phyloP scores from a whole-genome alignment of 805 yeast species.

The Teunomyces tritomae region DNA sequence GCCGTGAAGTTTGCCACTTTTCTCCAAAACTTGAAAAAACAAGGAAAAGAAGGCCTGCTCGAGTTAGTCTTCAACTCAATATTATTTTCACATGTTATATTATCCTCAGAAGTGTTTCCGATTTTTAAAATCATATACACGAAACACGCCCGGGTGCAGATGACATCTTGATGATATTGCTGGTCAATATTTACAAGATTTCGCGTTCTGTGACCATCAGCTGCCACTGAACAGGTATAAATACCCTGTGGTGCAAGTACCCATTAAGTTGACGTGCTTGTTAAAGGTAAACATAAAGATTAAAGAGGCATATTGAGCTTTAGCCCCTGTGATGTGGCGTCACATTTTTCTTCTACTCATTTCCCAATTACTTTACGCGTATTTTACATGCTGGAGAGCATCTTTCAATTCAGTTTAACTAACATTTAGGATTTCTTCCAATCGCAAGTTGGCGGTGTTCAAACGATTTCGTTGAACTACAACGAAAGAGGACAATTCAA shows the following conservation, averaged over 20 bases:
- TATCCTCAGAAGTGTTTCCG: slow-evolving; percentile 3
- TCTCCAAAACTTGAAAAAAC: too few relatives aligned
- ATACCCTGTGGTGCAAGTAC: slow-evolving; percentile 1
- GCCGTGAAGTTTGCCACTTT: too few relatives aligned
- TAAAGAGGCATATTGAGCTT: slow-evolving; percentile 2
- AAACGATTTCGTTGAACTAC: slow-evolving; percentile 67
- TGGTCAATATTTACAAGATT: slow-evolving; percentile 1
- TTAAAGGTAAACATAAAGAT: background rate
- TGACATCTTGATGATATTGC: background rate
- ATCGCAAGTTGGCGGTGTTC: slow-evolving; percentile 83
- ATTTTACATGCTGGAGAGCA: slow-evolving; percentile 1
- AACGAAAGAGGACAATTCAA: slow-evolving; percentile 86
- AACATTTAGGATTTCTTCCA: slow-evolving; percentile 79
- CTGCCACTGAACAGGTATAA: background rate
- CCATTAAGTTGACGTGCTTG: slow-evolving; percentile 2
- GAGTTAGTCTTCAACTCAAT: background rate
- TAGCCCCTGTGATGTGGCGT: background rate
- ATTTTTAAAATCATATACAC: background rate
- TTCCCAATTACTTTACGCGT: slow-evolving; percentile 3
- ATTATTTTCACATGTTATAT: background rate
- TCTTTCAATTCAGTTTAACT: slow-evolving; percentile 14
- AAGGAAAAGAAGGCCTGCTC: too few relatives aligned
- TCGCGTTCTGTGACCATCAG: background rate
- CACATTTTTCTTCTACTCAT: background rate
- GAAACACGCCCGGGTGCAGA: background rate